Base-by-base conservation (phyloP, 148 eudicot genomes). In the Camellia lanceoleosa region DNA sequence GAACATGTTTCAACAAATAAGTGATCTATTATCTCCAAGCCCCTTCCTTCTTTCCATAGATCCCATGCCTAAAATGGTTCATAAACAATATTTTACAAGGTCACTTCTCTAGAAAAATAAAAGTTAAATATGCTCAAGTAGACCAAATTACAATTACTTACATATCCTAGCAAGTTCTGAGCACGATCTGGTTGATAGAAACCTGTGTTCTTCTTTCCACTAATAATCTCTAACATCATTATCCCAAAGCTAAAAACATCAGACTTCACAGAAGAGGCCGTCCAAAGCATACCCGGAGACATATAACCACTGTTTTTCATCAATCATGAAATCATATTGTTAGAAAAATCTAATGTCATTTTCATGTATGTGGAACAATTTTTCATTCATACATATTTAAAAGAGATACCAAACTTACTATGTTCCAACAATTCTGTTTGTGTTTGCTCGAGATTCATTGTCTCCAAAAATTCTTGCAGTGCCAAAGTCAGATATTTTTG, bases 241-340 rank as follows among this genome's bases (percentile, higher is more conserved):
- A 77, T 68, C 8, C 71, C 79, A 7, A 77, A 77, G 47, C 70
- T 67, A 23, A 63, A 77, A 23, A 77, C 71, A 77, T 77, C 79
- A 2, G 79, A 76, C 19, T 76, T 76, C 20, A 44, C 49, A 76
- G 7, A 61, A 76, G 5, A 76, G 41, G 3, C 69, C 68, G 12
- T 62, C 56, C 56, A 44, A 59, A 13, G 77, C 77, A 63, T 63
- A 73, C n/a, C 52, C 76, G 76, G 76, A 44, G 63, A 73, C 76
- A 75, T 75, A 15, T 75, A 75, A 10, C 78, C 49, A 9, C 65
- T 60, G 20, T 23, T 68, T 68, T 68, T 18, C 49, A 68, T 44
- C 5, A 75, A 9, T 11, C 2, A 2, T 1, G 9, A 23, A 13
- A 46, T 41, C 30, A 68, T 11, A 42, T 41, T 11, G 7, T 42